A percentile compares a stretch with the other conserved stretches of the same genome.
phyloP scores from a whole-genome alignment of 495 filamentous ascomycete genomes.

The Pyrenula aspistea region DNA sequence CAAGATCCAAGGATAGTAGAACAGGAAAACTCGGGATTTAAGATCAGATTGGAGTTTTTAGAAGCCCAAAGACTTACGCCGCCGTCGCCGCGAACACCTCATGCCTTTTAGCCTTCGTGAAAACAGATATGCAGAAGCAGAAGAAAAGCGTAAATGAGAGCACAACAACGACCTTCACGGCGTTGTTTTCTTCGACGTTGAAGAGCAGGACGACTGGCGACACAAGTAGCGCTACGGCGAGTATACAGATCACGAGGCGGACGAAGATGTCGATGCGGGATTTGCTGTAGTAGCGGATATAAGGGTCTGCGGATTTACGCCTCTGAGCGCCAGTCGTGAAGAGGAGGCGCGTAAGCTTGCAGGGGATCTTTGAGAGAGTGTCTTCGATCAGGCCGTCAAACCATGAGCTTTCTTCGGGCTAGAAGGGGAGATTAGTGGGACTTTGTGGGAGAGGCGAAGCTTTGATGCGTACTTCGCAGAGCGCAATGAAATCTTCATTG shows the following conservation, averaged over 20 bases:
- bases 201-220: neutral
- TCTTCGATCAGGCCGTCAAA: slow-evolving; percentile 23
- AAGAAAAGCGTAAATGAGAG: neutral
- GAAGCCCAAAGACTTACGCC: slow-evolving; percentile 8
- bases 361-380: slow-evolving; percentile 10
- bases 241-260: neutral
- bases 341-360: slow-evolving; percentile 6
- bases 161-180: neutral
- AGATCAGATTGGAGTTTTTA: neutral
- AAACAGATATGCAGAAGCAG: neutral
- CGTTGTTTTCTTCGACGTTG: neutral
- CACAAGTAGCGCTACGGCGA: neutral
- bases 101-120: neutral
- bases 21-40: too few relatives aligned
- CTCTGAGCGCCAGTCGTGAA: slow-evolving; percentile 12
- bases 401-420: slow-evolving; percentile 17
- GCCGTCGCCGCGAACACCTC: neutral
- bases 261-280: neutral
- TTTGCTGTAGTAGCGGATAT: neutral
- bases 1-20: too few relatives aligned
- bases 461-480: slow-evolving; percentile 13
- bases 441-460: neutral
- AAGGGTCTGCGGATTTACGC: slow-evolving; percentile 6
- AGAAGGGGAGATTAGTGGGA: neutral
- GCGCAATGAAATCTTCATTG: neutral